phyloP scores from a whole-genome alignment of 768 basidiomycete genomes.

The Gloeostereum incarnatum region DNA sequence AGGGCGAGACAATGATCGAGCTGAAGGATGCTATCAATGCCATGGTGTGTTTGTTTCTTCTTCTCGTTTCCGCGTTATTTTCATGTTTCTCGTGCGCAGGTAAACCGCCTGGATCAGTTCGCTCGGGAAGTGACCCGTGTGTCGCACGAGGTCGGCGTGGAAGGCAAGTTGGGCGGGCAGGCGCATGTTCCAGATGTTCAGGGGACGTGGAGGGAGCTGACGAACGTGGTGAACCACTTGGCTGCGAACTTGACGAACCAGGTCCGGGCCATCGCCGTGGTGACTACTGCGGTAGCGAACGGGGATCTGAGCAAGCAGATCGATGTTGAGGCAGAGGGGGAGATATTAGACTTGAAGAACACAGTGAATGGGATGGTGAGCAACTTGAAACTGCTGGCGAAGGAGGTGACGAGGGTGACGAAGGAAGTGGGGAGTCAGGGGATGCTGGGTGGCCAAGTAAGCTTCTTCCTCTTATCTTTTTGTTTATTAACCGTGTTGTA shows the following conservation, averaged over 20 bases:
- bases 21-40: constrained; percentile 63
- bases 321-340: constrained; percentile 83
- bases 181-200: constrained; percentile 82
- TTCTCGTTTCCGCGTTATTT: constrained; percentile 24
- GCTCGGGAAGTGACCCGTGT: constrained; percentile 88
- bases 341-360: constrained; percentile 77
- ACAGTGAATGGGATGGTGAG: constrained; percentile 55
- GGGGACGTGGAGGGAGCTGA: constrained; percentile 84
- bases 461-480: no score
- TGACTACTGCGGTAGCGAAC: constrained; percentile 71
- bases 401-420: constrained; percentile 79
- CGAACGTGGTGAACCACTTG: constrained; percentile 62
- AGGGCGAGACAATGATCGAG: constrained; percentile 62
- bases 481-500: no score
- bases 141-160: constrained; percentile 74
- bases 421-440: constrained; percentile 84
- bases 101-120: constrained; percentile 43
- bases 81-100: background rate
- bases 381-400: constrained; percentile 50
- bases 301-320: constrained; percentile 89
- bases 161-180: constrained; percentile 82
- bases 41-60: no score
- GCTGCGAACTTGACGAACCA: constrained; percentile 49
- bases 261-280: constrained; percentile 47
- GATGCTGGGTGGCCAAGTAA: constrained; percentile 84